Evolutionary conservation across 345 rosid genomes (phyloP), one percentile per base, ranked within the genome.

Genomic region (Gossypium mustelinum): DNA sequence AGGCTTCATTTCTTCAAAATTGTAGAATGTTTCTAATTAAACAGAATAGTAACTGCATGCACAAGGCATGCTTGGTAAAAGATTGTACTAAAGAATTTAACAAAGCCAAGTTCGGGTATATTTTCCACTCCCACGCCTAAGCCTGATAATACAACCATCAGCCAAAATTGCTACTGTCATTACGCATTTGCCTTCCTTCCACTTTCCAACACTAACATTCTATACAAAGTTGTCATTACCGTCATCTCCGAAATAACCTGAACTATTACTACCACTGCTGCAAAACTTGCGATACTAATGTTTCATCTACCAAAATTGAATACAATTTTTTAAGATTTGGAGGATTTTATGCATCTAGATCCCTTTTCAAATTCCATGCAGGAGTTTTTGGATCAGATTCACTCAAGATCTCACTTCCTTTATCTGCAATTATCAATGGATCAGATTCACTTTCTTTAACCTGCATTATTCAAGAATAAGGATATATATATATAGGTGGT

Each of bases 321-420:
- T 62, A 50, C 59, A 18, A 2, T 22, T 18, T 34, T 54, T 54
- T 55, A 29, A 62, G 57, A 63, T 72, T 9, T 59, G 17, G 7
- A 68, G 66, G 3, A 60, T 57, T 74, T 87, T 81, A 95, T 61
- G 98, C 99, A 76, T 88, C 92, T 73, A 92, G 83, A 75, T 96
- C 99, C 88, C 90, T 93, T 85, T 90, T 89, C 20, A 92, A 92
- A 70, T 79, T 84, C 99, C 99, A 93, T 57, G 78, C 87, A 14
- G 98, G 93, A 76, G 85, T 82, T 70, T 82, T 88, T 7, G 80
- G 79, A 75, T 34, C 39, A 4, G 39, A 34, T 34, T 92, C 98
- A 45, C 81, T 83, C 73, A 89, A 80, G 22, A 84, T 81, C 74
- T 92, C 93, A n/a, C 85, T 78, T 77, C 94, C 97, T 68, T 88